phyloP scores from a whole-genome alignment of 768 basidiomycete genomes.

The Termitomyces sp. region DNA sequence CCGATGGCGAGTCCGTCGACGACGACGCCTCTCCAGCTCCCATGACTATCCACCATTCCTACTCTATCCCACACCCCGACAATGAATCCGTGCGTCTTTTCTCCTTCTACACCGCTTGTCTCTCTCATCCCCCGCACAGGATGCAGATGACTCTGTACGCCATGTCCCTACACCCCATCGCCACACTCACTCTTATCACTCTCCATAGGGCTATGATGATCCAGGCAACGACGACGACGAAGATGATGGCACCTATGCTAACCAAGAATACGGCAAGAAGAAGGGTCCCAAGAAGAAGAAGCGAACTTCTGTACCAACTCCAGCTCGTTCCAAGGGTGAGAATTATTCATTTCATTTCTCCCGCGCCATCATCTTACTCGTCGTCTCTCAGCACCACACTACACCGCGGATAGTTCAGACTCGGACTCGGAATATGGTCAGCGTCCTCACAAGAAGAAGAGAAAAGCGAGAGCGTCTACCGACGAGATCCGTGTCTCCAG shows the following conservation, averaged over 20 bases:
- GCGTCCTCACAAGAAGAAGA: constrained; percentile 81
- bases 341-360: constrained; percentile 8
- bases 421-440: constrained; percentile 87
- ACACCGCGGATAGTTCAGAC: constrained; percentile 57
- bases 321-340: constrained; percentile 59
- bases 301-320: constrained; percentile 39
- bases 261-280: constrained; percentile 73
- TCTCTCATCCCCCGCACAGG: constrained; percentile 26
- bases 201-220: constrained; percentile 43
- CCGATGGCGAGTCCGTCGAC: constrained; percentile 61
- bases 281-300: constrained; percentile 70
- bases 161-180: constrained; percentile 7
- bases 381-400: constrained; percentile 42
- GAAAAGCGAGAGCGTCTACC: constrained; percentile 50
- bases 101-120: constrained; percentile 10
- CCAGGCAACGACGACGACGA: constrained; percentile 66
- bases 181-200: constrained; percentile 12
- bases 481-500: constrained; percentile 81
- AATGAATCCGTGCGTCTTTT: constrained; percentile 37
- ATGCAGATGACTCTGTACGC: constrained; percentile 60
- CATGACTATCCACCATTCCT: constrained; percentile 26
- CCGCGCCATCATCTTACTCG: constrained; percentile 15
- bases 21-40: constrained; percentile 40
- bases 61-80: constrained; percentile 31
- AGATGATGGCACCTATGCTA: constrained; percentile 75